These are phyloP conservation scores for Clonostachys byssicola DNA, from an alignment of 2,329 filamentous ascomycete genomes.

Conservation along the genomic window DNA sequence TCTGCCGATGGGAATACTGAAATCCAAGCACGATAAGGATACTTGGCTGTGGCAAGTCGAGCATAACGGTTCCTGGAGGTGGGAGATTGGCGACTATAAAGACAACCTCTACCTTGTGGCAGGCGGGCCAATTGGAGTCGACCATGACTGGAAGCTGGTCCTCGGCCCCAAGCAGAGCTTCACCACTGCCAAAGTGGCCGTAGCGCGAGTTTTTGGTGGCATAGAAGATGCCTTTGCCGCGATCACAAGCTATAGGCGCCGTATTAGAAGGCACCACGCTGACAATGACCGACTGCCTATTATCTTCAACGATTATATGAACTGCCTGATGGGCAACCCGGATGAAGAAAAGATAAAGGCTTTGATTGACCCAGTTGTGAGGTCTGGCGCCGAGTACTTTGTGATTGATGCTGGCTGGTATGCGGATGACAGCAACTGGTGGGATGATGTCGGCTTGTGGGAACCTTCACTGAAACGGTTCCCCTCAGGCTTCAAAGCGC, in stretches of 20 bases:
- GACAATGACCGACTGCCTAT: conserved; percentile 20
- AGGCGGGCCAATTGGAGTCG: conserved; percentile 14
- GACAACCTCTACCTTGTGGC: conserved; percentile 21
- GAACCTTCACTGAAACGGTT: conserved; percentile 22
- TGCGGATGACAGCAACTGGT: conserved; percentile 25
- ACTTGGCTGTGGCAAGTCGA: conserved; percentile 28
- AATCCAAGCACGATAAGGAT: conserved; percentile 9
- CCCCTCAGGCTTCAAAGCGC: conserved; percentile 17
- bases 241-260: conserved; percentile 20
- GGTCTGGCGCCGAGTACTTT: conserved; percentile 25
- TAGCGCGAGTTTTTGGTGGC: conserved; percentile 13
- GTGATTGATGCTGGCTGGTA: conserved; percentile 31
- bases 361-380: conserved; percentile 18
- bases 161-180: conserved; percentile 15
- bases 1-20: conserved; percentile 21
- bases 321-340: conserved; percentile 29
- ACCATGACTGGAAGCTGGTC: conserved; percentile 18
- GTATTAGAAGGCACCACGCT: conserved; percentile 16
- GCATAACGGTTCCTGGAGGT: conserved; percentile 26
- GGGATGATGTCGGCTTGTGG: conserved; percentile 27
- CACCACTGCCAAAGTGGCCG: conserved; percentile 12
- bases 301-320: conserved; percentile 33
- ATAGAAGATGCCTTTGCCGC: conserved; percentile 15
- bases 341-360: conserved; percentile 22
- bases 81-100: conserved; percentile 26